phyloP scores from a whole-genome alignment of 768 basidiomycete species.

The Boletus pseudo-olivaceus region DNA sequence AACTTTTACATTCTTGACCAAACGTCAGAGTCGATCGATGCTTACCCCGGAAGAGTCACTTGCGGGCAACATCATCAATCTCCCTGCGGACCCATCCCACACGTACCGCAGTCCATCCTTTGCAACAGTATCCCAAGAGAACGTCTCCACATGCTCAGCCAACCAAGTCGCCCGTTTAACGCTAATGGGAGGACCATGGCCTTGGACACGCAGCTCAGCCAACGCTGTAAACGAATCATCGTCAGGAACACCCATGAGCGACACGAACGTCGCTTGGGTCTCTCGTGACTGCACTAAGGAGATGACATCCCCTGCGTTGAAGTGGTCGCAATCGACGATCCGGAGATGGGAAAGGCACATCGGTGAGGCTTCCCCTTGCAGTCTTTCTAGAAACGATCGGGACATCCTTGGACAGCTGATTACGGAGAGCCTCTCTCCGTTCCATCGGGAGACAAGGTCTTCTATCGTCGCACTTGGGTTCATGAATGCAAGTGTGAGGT shows the following conservation, averaged over 20 bases:
- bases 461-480: neutral
- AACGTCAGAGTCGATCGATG: no score
- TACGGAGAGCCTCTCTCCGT: constrained; percentile 2
- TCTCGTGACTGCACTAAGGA: constrained; percentile 4
- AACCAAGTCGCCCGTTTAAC: constrained; percentile 2
- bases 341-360: constrained; percentile 1
- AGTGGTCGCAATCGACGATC: constrained; percentile 7
- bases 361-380: neutral
- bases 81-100: constrained; percentile 1
- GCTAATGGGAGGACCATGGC: constrained; percentile 5
- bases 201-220: constrained; percentile 1
- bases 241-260: constrained; percentile 2
- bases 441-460: constrained; percentile 5
- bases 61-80: neutral
- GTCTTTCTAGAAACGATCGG: neutral
- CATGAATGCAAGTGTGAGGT: constrained; percentile 4
- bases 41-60: neutral
- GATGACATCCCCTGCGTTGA: constrained; percentile 1
- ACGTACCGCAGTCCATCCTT: constrained; percentile 7
- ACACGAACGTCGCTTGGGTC: neutral
- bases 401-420: constrained; percentile 3
- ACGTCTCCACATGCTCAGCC: constrained; percentile 2
- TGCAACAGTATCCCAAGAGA: constrained; percentile 9
- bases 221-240: constrained; percentile 1
- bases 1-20: neutral